phyloP scores from a whole-genome alignment of 2,329 filamentous ascomycete species.

The Cytospora piceae region DNA sequence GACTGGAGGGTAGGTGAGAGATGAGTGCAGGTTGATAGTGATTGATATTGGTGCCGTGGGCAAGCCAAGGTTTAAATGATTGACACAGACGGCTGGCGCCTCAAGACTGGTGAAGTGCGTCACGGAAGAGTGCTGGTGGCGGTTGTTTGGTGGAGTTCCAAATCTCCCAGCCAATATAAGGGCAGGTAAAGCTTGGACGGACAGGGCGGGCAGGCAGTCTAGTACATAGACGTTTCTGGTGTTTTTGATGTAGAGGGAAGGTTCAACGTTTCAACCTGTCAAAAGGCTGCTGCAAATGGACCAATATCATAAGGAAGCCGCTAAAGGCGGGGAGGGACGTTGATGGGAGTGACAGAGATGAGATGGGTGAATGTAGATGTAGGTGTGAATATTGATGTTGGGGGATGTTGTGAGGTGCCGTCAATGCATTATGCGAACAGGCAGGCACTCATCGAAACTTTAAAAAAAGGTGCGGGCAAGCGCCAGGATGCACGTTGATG shows the following conservation, averaged over 20 bases:
- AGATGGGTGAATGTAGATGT: slow-evolving; percentile 3
- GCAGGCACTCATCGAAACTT: neutral
- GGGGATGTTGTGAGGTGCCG: neutral
- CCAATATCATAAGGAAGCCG: slow-evolving; percentile 11
- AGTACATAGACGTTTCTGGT: neutral
- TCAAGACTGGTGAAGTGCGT: slow-evolving; percentile 7
- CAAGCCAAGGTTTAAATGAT: slow-evolving; percentile 5
- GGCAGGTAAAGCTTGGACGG: neutral
- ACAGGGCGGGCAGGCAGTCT: slow-evolving; percentile 12
- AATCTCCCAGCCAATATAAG: slow-evolving; percentile 3
- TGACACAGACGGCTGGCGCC: slow-evolving; percentile 6
- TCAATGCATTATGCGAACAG: neutral
- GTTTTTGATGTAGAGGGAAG: slow-evolving; percentile 8
- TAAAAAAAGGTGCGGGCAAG: neutral
- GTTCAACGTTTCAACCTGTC: slow-evolving; percentile 15
- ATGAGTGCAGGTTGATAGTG: slow-evolving; percentile 7
- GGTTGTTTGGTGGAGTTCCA: slow-evolving; percentile 20
- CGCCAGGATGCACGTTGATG: neutral
- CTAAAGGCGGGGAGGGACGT: slow-evolving; percentile 16
- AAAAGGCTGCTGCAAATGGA: slow-evolving; percentile 9
- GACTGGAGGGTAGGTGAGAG: slow-evolving; percentile 4
- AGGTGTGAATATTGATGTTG: neutral
- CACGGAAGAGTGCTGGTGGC: slow-evolving; percentile 14
- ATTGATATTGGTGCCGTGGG: slow-evolving; percentile 9
- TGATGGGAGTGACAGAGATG: neutral